Conservation (phyloP, 1,284 basidiomycete species). For the Papiliotrema fonsecae region DNA sequence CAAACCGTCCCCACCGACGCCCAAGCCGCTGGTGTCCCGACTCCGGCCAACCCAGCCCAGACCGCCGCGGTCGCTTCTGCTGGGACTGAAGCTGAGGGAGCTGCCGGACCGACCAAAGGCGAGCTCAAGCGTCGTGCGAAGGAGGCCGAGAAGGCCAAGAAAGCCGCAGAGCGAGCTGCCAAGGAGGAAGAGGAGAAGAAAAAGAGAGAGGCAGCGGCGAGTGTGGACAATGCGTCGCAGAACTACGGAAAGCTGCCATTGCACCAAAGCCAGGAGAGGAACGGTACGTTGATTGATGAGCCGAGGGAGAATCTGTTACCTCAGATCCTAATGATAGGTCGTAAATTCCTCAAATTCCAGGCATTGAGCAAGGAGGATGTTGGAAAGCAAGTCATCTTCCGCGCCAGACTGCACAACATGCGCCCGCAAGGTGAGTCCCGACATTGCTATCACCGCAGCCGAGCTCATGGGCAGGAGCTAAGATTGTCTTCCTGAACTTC, state of each 20-base stretch:
- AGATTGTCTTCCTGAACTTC: constrained; percentile 91
- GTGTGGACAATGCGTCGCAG: constrained; percentile 72
- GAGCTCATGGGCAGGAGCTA: constrained; percentile 52
- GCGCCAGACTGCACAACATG: constrained; percentile 87
- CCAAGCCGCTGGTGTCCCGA: constrained; percentile 6
- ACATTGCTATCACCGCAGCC: constrained; percentile 4
- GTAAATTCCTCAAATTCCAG: constrained; percentile 58
- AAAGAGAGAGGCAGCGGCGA: constrained; percentile 68
- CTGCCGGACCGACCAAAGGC: constrained; percentile 65
- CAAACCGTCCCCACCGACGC: constrained; percentile 1
- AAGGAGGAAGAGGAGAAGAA: constrained; percentile 72
- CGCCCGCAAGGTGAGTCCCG: constrained; percentile 69
- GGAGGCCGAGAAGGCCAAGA: constrained; percentile 86
- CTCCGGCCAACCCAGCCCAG: constrained; percentile 7
- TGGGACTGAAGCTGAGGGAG: too few species aligned
- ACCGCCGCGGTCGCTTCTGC: constrained; percentile 7
- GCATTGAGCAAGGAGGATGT: constrained; percentile 63
- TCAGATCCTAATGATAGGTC: constrained; percentile 42
- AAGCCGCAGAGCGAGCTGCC: constrained; percentile 76
- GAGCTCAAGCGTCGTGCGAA: constrained; percentile 92
- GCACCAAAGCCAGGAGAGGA: constrained; percentile 77
- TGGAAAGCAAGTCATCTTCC: constrained; percentile 76
- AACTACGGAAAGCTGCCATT: constrained; percentile 88
- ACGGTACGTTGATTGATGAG: constrained; percentile 36
- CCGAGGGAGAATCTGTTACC: neutral